phyloP scores from a whole-genome alignment of 345 rosid genomes.

The Pugionium cornutum region DNA sequence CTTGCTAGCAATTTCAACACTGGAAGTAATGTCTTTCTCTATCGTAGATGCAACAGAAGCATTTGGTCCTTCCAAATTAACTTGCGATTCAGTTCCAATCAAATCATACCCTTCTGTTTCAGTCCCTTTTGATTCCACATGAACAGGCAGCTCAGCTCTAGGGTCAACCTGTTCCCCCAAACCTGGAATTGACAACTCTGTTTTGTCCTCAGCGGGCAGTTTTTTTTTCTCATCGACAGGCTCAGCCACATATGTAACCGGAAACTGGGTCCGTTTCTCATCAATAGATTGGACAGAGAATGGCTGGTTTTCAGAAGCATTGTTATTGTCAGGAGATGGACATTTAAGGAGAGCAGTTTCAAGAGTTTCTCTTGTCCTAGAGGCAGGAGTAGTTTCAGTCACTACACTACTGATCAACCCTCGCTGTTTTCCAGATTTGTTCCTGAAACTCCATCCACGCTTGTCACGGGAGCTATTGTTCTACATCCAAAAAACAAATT shows the following conservation, averaged over 20 bases:
- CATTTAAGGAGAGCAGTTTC: conserved; percentile 50
- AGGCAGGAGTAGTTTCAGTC: conserved; percentile 46
- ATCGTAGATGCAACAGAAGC: conserved; percentile 17
- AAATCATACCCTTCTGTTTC: conserved; percentile 30
- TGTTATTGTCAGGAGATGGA: conserved; percentile 45
- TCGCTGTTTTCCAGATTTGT: conserved; percentile 68
- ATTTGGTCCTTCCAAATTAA: conserved; percentile 3
- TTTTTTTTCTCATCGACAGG: conserved; percentile 31
- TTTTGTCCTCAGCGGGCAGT: neutral
- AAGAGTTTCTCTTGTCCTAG: conserved; percentile 51
- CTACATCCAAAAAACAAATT: conserved; percentile 42
- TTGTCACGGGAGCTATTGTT: conserved; percentile 55
- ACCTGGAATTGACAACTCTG: conserved; percentile 1
- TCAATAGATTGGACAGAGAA: conserved; percentile 42
- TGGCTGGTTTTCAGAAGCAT: conserved; percentile 43
- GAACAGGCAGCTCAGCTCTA: conserved; percentile 34
- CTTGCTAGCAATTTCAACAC: conserved; percentile 36
- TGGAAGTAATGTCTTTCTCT: conserved; percentile 25
- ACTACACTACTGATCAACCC: conserved; percentile 58
- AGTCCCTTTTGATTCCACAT: conserved; percentile 39
- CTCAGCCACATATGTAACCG: conserved; percentile 30
- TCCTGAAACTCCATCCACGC: conserved; percentile 81
- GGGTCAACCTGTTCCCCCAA: conserved; percentile 39
- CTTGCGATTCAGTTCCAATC: conserved; percentile 6
- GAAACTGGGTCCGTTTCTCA: conserved; percentile 46